Percentiles rank a stretch among this genome's conserved stretches.
Conservation (phyloP, 129 eudicot genomes). For the Silybum marianum region DNA sequence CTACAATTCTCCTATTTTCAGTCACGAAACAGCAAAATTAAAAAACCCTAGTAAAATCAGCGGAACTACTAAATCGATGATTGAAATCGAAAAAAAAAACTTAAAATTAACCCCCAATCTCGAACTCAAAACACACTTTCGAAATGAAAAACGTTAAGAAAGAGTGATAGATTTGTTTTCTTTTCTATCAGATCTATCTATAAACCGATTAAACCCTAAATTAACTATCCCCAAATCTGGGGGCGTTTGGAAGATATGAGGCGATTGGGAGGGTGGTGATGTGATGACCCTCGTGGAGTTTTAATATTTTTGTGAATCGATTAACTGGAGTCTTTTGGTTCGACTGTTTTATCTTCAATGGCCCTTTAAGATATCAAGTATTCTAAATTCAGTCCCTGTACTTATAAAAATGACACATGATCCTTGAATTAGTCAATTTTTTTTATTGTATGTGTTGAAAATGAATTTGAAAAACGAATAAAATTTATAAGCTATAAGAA, state of each 20-base stretch:
- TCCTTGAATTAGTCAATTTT: background rate
- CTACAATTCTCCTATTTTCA: constrained; percentile 4
- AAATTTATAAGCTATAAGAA: background rate
- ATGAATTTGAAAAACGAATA: background rate
- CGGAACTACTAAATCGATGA: background rate
- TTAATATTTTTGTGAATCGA: constrained; percentile 13
- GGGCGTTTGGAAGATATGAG: constrained; percentile 36
- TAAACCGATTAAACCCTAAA: constrained; percentile 51
- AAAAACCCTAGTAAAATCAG: constrained; percentile 32
- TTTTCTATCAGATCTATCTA: constrained; percentile 33
- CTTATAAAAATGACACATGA: background rate
- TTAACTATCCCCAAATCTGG: constrained; percentile 53
- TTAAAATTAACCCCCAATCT: background rate
- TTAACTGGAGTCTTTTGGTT: constrained; percentile 18
- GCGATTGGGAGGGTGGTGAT: constrained; percentile 3
- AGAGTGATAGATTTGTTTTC: background rate
- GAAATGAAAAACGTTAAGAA: constrained; percentile 14
- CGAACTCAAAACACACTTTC: constrained; percentile 7
- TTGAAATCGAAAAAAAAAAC: background rate
- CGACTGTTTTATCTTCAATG: background rate
- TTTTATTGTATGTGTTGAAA: background rate
- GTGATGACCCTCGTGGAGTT: constrained; percentile 4
- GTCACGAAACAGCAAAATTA: background rate
- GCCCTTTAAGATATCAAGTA: constrained; percentile 21
- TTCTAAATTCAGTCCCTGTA: background rate